These are phyloP conservation scores for Russula compacta DNA, from an alignment of 768 basidiomycete genomes.

Conservation along the genomic window DNA sequence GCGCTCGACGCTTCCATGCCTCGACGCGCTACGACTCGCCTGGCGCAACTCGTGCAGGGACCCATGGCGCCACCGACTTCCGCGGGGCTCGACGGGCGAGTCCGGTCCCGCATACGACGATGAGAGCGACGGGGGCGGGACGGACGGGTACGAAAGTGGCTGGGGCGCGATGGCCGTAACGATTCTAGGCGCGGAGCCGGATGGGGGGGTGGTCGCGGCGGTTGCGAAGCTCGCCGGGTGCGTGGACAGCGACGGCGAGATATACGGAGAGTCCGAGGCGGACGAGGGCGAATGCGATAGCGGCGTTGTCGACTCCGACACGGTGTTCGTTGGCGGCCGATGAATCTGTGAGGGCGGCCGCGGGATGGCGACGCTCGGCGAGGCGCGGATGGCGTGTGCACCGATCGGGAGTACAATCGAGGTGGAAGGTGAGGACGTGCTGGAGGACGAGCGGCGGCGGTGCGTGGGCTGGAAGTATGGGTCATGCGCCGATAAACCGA, in stretches of 20 bases:
- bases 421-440: slow-evolving; percentile 38
- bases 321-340: slow-evolving; percentile 38
- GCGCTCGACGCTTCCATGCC: slow-evolving; percentile 51
- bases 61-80: slow-evolving; percentile 27
- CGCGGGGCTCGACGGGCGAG: slow-evolving; percentile 26
- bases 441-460: slow-evolving; percentile 42
- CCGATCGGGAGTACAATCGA: slow-evolving; percentile 29
- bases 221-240: slow-evolving; percentile 51
- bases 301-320: slow-evolving; percentile 50
- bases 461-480: slow-evolving; percentile 68
- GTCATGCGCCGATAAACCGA: slow-evolving; percentile 54
- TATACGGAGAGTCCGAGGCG: slow-evolving; percentile 32
- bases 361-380: slow-evolving; percentile 64
- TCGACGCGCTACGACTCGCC: slow-evolving; percentile 35
- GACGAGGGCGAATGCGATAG: slow-evolving; percentile 64
- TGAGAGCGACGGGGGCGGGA: slow-evolving; percentile 74
- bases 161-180: slow-evolving; percentile 33
- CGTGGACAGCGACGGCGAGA: slow-evolving; percentile 50
- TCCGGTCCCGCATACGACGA: slow-evolving; percentile 36
- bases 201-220: slow-evolving; percentile 65
- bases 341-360: slow-evolving; percentile 58
- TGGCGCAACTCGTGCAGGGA: slow-evolving; percentile 24
- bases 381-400: slow-evolving; percentile 25
- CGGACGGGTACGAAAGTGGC: slow-evolving; percentile 66
- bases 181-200: slow-evolving; percentile 49